phyloP scores from a whole-genome alignment of 2,329 filamentous ascomycete genomes.

The Cryoendolithus antarcticus region DNA sequence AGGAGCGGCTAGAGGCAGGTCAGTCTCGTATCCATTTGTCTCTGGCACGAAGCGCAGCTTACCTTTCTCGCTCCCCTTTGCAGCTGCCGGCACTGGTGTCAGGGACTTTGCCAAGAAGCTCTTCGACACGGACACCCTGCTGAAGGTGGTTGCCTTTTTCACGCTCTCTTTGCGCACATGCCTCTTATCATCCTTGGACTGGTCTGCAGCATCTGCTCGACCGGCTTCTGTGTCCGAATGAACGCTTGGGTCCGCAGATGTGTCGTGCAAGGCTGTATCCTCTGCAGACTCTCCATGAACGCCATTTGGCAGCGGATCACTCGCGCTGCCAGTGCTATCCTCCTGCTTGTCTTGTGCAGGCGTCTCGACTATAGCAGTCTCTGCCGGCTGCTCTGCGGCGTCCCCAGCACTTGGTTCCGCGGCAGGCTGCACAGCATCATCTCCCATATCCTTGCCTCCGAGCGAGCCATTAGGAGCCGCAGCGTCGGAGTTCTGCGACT shows the following conservation, averaged over 20 bases:
- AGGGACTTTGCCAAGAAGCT: slow-evolving; percentile 67
- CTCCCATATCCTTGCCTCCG: neutral
- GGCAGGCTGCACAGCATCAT: slow-evolving; percentile 9
- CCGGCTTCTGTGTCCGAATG: slow-evolving; percentile 67
- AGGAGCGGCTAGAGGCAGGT: slow-evolving; percentile 7
- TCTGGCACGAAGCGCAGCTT: slow-evolving; percentile 2
- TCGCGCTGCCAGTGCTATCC: slow-evolving; percentile 1
- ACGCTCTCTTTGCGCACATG: slow-evolving; percentile 47
- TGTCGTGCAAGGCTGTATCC: slow-evolving; percentile 48
- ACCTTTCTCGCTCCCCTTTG: slow-evolving; percentile 12
- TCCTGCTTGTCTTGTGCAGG: slow-evolving; percentile 4
- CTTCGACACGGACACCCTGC: slow-evolving; percentile 74
- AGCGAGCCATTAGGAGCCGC: slow-evolving; percentile 3
- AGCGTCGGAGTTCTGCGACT: slow-evolving; percentile 8
- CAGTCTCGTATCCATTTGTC: slow-evolving; percentile 4
- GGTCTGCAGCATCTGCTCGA: slow-evolving; percentile 39
- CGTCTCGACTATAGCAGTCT: slow-evolving; percentile 2
- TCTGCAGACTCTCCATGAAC: slow-evolving; percentile 31
- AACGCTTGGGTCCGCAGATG: slow-evolving; percentile 57
- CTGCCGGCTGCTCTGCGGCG: slow-evolving; percentile 9
- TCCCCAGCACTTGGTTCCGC: slow-evolving; percentile 23
- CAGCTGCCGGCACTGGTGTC: slow-evolving; percentile 33
- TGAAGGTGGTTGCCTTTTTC: slow-evolving; percentile 70
- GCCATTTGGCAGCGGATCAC: slow-evolving; percentile 2
- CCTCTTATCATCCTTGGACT: slow-evolving; percentile 41